Base-by-base conservation (phyloP, 1,139 yeast species). In the Hemisphaericaspora lyxosophila region DNA sequence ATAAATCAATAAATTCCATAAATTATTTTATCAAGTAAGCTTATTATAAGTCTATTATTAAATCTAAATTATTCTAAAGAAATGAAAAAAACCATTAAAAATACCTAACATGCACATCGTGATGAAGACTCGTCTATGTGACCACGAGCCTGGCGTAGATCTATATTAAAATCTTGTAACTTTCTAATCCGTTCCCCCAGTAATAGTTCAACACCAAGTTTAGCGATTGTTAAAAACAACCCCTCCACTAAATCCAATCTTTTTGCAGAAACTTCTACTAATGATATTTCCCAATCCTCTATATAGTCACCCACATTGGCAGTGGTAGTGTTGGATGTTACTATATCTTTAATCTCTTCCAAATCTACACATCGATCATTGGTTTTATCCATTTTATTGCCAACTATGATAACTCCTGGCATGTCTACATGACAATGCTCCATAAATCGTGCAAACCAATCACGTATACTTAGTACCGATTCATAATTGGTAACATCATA, bases 401-500 rank as follows among this genome's bases (percentile, higher is more conserved):
- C 85, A 35, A 78, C 81, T 1, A 79, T 59, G 13, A 79, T 47
- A 7, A 79, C 68, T 1, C 75, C 73, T 0, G 83, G 82, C 13
- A 53, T 53, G 2, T 66, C 60, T 13, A 71, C 79, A 46, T 71
- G 75, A 50, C 81, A 73, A 50, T 75, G 73, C 34, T 70, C 67
- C 44, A 71, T 49, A 47, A 78, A 78, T 31, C 75, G 63, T n/a
- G 58, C 45, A 43, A 76, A 66, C 84, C 84, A 79, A 43, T 64
- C 71, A 31, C 65, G 63, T 17, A 79, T 53, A 49, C 75, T 70
- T 24, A 76, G 60, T 37, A 78, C 76, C 13, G 78, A 67, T 49
- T 74, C 79, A 42, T 78, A 74, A 50, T 70, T 73, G 39, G 83
- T 74, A 34, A 77, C 63, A 53, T 79, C 85, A 53, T 76, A 79